Evolutionary conservation across 768 basidiomycete species (phyloP), one percentile per base, ranked within the genome.

Genomic region (Nidularia pulvinata): DNA sequence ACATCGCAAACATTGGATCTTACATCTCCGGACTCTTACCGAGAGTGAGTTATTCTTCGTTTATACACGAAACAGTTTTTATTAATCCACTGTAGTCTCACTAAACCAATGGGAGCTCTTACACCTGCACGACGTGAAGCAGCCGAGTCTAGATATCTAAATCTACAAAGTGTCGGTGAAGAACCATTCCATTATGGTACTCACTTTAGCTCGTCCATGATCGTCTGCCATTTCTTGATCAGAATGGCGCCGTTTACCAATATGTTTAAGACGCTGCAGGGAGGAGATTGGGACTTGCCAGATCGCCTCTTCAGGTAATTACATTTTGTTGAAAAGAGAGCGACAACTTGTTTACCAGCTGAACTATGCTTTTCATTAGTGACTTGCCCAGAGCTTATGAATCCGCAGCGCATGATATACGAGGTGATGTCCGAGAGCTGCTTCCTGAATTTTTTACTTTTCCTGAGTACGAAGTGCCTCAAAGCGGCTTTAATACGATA

Each of bases 121-220:
- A 93, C 91, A 0, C 73, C 81, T 3, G 83, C 80, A 30, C 82
- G 95, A 5, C 73, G 83, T 35, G 88, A 89, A 55, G 88, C 90
- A 5, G 95, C 95, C 1, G 74, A 77, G 47, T 82, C 81, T 35
- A 82, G 93, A 42, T 95, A 95, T 59, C 68, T 70, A 33, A 91
- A 87, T 57, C 76, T 95, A 9, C 69, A 85, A 60, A 85, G 91
- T 56, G 89, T 96, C 2, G 89, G 70, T 6, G 95, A 98, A 69
- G 81, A 83, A 35, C 95, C 95, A 0, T 96, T 96, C 69, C 91
- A 93, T 63, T 94, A 93, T 56, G 91, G 95, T 43, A 97, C 95
- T 0, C 95, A 98, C 65, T 98, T 95, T 63, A 93, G 91, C 64
- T 95, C 93, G 7, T 95, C 93, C 2, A 97, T 97, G 95, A 96